Percentiles rank a stretch among this genome's conserved stretches.
These are phyloP conservation scores for Antitrichia curtipendula DNA, from an alignment of 225 moss, liverwort and hornwort genomes.

Conservation along the genomic window DNA sequence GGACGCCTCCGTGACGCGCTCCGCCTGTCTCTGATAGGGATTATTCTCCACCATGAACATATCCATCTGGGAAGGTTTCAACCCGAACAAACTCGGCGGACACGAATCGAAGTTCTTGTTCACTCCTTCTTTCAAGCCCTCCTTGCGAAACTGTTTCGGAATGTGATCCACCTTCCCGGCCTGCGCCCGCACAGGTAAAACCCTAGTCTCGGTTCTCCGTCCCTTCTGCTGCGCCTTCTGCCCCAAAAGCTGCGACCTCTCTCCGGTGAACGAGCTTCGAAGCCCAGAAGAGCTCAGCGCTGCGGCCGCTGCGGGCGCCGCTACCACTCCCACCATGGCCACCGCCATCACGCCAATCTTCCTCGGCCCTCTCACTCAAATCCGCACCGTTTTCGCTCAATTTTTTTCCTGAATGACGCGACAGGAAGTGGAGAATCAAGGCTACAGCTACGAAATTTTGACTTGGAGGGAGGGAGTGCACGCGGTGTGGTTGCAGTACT, in stretches of 20 bases:
- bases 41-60: constrained; percentile 98
- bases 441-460: background rate
- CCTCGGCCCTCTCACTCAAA: background rate
- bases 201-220: constrained; percentile 10
- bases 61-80: constrained; percentile 85
- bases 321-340: constrained; percentile 33
- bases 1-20: constrained; percentile 68
- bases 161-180: constrained; percentile 44
- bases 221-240: constrained; percentile 2
- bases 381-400: background rate
- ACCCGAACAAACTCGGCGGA: constrained; percentile 70
- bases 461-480: background rate
- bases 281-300: constrained; percentile 6
- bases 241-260: constrained; percentile 13
- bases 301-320: background rate
- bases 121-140: constrained; percentile 73
- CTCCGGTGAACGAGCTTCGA: constrained; percentile 21
- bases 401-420: background rate
- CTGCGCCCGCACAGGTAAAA: constrained; percentile 33
- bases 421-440: background rate
- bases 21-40: constrained; percentile 75
- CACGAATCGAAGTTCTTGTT: constrained; percentile 62
- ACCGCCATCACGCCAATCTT: constrained; percentile 7
- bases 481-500: background rate
- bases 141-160: constrained; percentile 77